phyloP scores from a whole-genome alignment of 2,329 filamentous ascomycete genomes.

The Fusarium praegraminearum region DNA sequence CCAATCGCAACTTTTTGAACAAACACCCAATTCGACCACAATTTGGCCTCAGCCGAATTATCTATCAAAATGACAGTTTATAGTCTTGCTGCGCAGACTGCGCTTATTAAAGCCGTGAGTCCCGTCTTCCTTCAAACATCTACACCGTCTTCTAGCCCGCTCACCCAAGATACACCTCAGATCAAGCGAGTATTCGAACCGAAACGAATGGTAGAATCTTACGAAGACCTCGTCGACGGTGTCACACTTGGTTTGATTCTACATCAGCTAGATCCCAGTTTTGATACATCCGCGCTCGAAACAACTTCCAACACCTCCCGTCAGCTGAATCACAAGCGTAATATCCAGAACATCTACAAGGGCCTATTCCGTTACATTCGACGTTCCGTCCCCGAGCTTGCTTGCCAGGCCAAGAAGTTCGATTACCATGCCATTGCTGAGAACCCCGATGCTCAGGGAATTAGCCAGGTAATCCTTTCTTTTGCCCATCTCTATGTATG shows the following conservation, averaged over 20 bases:
- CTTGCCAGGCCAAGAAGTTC: conserved; percentile 63
- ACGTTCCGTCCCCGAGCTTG: conserved; percentile 63
- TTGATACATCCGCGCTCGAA: conserved; percentile 66
- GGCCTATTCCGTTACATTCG: conserved; percentile 68
- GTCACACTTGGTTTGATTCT: conserved; percentile 67
- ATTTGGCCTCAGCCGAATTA: conserved; percentile 23
- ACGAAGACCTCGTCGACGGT: conserved; percentile 66
- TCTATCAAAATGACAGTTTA: conserved; percentile 53
- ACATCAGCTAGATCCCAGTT: conserved; percentile 68
- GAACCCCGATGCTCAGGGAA: conserved; percentile 66
- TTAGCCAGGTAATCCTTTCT: conserved; percentile 60
- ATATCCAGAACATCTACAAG: conserved; percentile 66
- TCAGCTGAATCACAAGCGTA: conserved; percentile 63
- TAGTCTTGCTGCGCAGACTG: conserved; percentile 61
- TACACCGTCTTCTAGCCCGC: conserved; percentile 19
- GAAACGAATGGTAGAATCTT: conserved; percentile 60
- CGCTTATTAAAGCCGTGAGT: conserved; percentile 68
- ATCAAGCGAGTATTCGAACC: conserved; percentile 58
- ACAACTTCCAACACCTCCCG: conserved; percentile 57
- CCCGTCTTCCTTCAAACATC: conserved; percentile 26
- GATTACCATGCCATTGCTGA: conserved; percentile 70
- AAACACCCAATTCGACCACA: conserved; percentile 1
- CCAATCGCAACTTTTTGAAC: conserved; percentile 27
- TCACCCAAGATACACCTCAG: conserved; percentile 39
- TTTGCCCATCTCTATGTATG: background rate